Evolutionary conservation across 352 stramenopile species (phyloP).

Genomic region (Pythium scleroteichum): DNA sequence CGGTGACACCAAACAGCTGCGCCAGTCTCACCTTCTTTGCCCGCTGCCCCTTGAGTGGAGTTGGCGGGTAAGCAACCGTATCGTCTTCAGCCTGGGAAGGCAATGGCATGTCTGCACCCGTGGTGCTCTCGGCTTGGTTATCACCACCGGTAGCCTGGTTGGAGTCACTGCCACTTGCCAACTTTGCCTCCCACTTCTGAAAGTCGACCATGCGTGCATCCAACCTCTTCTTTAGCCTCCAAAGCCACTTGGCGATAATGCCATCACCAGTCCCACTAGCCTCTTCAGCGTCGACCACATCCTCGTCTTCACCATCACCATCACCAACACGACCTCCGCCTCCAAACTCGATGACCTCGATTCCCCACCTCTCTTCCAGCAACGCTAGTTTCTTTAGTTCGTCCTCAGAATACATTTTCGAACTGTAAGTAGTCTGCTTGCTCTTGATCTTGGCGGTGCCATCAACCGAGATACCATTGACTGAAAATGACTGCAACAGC

Average conservation of each 20-base stretch:
- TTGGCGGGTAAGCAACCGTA: slow-evolving; percentile 14
- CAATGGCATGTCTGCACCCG: slow-evolving; percentile 12
- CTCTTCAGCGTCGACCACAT: not conserved
- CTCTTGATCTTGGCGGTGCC: not conserved
- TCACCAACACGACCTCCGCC: not conserved
- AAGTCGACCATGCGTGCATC: slow-evolving; percentile 41
- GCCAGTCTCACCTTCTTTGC: slow-evolving; percentile 24
- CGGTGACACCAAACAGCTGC: slow-evolving; percentile 21
- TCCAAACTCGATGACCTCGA: slow-evolving; percentile 7
- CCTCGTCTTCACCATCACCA: slow-evolving; percentile 2
- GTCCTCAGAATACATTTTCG: slow-evolving; percentile 27
- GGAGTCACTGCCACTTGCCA: not conserved
- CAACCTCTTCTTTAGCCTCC: slow-evolving; percentile 28
- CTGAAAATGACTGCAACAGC: slow-evolving; percentile 52
- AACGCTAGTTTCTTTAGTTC: slow-evolving; percentile 34
- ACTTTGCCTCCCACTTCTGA: slow-evolving; percentile 20
- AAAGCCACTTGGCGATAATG: slow-evolving; percentile 39
- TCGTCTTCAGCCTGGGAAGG: slow-evolving; percentile 23
- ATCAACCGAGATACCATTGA: slow-evolving; percentile 4
- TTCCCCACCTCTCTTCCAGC: slow-evolving; percentile 28
- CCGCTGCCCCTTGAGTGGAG: slow-evolving; percentile 1
- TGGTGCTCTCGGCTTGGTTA: not conserved
- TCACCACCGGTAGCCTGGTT: not conserved
- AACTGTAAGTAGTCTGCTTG: not conserved
- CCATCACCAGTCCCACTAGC: not conserved